Evolutionary conservation across 2,329 filamentous ascomycete species (phyloP).

Genomic region (Westerdykella aurantiaca): DNA sequence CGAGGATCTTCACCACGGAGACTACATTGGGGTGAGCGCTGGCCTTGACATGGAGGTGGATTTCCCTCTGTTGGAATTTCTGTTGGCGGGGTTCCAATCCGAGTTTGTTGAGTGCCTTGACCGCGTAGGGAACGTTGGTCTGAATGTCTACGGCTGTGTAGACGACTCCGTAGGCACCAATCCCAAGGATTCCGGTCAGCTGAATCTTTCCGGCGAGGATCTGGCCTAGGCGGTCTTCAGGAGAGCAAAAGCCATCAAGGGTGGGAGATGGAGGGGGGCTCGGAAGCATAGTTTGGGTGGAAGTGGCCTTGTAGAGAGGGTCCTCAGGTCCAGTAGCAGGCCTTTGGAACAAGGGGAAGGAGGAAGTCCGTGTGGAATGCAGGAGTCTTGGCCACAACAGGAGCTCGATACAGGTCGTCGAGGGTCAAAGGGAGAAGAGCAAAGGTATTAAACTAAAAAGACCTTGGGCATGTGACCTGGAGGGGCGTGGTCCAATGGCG

Average conservation of each 20-base stretch:
- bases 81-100: slow-evolving; percentile 83
- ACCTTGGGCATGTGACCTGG: slow-evolving; percentile 6
- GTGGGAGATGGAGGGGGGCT: slow-evolving; percentile 48
- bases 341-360: slow-evolving; percentile 32
- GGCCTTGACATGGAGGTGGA: slow-evolving; percentile 82
- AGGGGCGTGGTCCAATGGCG: slow-evolving; percentile 9
- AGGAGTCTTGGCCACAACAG: slow-evolving; percentile 4
- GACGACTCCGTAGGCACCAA: slow-evolving; percentile 93
- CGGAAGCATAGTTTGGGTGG: slow-evolving; percentile 41
- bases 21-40: slow-evolving; percentile 90
- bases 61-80: slow-evolving; percentile 88
- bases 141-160: slow-evolving; percentile 83
- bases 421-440: slow-evolving; percentile 7
- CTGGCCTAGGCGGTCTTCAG: slow-evolving; percentile 81
- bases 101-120: slow-evolving; percentile 93
- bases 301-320: slow-evolving; percentile 8
- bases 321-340: slow-evolving; percentile 40
- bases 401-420: slow-evolving; percentile 13
- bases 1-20: slow-evolving; percentile 87
- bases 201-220: slow-evolving; percentile 77
- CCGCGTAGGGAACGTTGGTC: slow-evolving; percentile 77
- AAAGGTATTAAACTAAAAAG: slow-evolving; percentile 14
- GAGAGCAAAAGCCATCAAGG: slow-evolving; percentile 44
- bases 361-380: slow-evolving; percentile 14
- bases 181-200: slow-evolving; percentile 78